A percentile compares a stretch with the other conserved stretches of the same genome.
Conservation (phyloP, 148 eudicot species). For the Camellia sinensis region DNA sequence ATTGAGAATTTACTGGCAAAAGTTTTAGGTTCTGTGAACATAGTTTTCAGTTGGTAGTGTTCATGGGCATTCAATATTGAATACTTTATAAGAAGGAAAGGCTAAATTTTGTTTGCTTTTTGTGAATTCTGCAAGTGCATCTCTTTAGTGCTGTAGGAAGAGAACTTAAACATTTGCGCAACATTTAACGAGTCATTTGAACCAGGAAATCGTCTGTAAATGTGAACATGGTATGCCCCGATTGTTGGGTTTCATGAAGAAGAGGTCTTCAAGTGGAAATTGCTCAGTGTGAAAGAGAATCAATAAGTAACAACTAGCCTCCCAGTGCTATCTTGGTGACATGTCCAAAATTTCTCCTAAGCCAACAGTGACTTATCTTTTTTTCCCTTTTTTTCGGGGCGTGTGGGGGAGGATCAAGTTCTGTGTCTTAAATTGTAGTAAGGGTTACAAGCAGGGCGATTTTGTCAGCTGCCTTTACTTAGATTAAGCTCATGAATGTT, state of each 20-base stretch:
- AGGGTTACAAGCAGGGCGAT: neutral
- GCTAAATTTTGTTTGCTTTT: neutral
- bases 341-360: neutral
- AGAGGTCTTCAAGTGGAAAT: neutral
- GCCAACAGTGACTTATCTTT: neutral
- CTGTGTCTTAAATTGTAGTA: neutral
- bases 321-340: neutral
- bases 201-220: neutral
- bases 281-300: neutral
- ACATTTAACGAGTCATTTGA: neutral
- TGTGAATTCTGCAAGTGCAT: neutral
- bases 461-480: neutral
- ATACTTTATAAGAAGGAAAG: neutral
- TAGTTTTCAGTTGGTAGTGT: neutral
- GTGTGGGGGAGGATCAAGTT: neutral
- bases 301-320: neutral
- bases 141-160: neutral
- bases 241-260: neutral
- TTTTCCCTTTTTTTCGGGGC: neutral
- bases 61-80: neutral
- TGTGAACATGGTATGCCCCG: neutral
- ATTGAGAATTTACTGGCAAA: neutral
- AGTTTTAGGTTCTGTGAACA: neutral
- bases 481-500: neutral
- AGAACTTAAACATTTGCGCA: neutral